phyloP scores from a whole-genome alignment of 208 protist species.

The Trypanosoma theileri region DNA sequence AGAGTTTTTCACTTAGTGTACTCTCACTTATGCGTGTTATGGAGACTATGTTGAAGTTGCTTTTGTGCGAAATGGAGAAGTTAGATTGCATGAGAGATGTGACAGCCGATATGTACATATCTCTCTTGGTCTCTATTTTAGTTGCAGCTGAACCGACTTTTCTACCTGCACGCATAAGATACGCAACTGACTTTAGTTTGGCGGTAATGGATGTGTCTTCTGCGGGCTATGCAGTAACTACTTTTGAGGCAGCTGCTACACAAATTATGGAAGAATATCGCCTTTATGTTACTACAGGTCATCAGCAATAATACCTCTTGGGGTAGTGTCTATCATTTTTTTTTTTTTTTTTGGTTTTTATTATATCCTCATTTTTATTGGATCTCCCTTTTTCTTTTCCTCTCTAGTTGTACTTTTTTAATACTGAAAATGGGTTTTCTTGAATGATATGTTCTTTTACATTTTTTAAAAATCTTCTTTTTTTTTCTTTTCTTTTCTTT shows the following conservation, averaged over 20 bases:
- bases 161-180: slow-evolving; percentile 18
- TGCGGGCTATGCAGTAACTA: slow-evolving; percentile 9
- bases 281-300: slow-evolving; percentile 5
- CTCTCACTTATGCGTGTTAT: slow-evolving; percentile 21
- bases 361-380: not conserved
- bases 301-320: not conserved
- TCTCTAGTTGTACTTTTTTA: no score
- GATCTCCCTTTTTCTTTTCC: slow-evolving; percentile 1
- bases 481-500: slow-evolving; percentile 1
- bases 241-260: slow-evolving; percentile 17
- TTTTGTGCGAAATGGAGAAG: not conserved
- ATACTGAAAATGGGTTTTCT: no score
- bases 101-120: slow-evolving; percentile 14
- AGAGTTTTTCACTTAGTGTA: slow-evolving; percentile 2
- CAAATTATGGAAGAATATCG: slow-evolving; percentile 24
- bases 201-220: slow-evolving; percentile 10
- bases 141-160: not conserved
- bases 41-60: slow-evolving; percentile 3
- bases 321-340: slow-evolving; percentile 2
- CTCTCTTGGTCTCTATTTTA: not conserved
- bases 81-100: not conserved
- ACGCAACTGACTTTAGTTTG: slow-evolving; percentile 4
- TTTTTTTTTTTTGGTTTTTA: slow-evolving; percentile 2
- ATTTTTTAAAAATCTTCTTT: no score
- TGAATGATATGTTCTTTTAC: no score